phyloP scores from a whole-genome alignment of 73 alveolate species.

The Durusdinium trenchii region DNA sequence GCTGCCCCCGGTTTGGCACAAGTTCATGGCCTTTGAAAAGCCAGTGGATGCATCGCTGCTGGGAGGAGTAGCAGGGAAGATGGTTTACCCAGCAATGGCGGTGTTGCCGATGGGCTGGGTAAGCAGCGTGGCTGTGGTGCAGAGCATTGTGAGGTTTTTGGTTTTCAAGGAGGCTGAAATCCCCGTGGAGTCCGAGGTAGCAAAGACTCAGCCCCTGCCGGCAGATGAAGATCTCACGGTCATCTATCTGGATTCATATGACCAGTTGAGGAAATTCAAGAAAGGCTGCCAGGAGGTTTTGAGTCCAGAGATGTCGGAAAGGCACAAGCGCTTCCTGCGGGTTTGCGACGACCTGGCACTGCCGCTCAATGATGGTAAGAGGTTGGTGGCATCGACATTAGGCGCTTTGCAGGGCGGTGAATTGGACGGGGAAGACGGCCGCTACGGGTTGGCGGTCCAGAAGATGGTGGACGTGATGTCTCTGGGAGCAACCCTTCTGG shows the following conservation, averaged over 20 bases:
- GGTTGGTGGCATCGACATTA: too few species aligned
- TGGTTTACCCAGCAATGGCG: not conserved
- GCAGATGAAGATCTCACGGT: not conserved
- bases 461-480: too few species aligned
- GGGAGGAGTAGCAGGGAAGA: not conserved
- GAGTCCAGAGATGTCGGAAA: too few species aligned
- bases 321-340: too few species aligned
- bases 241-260: constrained; percentile 3
- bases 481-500: too few species aligned
- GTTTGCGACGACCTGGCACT: too few species aligned
- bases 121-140: not conserved
- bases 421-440: too few species aligned
- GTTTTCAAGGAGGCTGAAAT: not conserved
- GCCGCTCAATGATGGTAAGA: too few species aligned
- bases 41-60: not conserved
- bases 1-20: not conserved
- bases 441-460: too few species aligned
- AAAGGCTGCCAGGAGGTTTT: too few species aligned
- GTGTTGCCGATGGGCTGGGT: constrained; percentile 29
- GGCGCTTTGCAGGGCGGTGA: too few species aligned
- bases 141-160: not conserved
- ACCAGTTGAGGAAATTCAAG: too few species aligned
- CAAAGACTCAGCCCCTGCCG: not conserved
- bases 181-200: not conserved
- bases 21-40: not conserved